Evolutionary conservation across 2,329 filamentous ascomycete species (phyloP), one percentile per base, ranked within the genome.

Genomic region (Elsinoe ampelina): DNA sequence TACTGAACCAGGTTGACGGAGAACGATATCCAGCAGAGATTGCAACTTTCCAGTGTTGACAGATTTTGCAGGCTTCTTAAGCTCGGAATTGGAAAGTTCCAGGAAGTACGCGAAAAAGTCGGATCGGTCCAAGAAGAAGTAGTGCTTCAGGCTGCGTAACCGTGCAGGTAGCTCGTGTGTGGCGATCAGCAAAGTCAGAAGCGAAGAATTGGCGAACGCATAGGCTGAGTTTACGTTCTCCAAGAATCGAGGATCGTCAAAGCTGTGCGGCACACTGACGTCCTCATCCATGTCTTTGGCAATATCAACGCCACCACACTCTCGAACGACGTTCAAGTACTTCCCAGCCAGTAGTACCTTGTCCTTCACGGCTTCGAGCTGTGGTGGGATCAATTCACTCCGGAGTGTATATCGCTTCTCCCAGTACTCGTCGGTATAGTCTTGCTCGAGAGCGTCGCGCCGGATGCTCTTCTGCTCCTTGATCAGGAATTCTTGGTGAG

Each of bases 391-490:
- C 59, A 95, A 87, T 50, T 89, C 84, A 60, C 95, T 89, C 58
- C 93, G 85, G 61, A 98, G 86, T 3, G 93, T 97, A 68, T 98
- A 98, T 61, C 93, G 81, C 67, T 95, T 89, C 70, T 98, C 93
- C 93, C 93, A 98, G 71, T 98, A 98, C 67, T 98, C 93, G 69
- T 98, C 93, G 0, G 92, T 98, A 66, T 97, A 98, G 70, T 98
- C 93, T 67, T 95, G 86, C 67, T 97, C 90, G 2, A 98, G 75
- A 58, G 88, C 81, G 69, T 97, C 93, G 39, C 93, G 82, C 58
- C 86, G 86, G 64, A 98, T 96, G 66, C 91, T 95, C 71, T 92
- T 95, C 65, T 95, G 89, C 70, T 97, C 93, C 67, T 95, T 95
- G 67, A 98, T 85, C 55, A 98, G 74, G 63, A 98, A 98, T 70